Evolutionary conservation across 139 green algal species (phyloP), one percentile per base, ranked within the genome.

Genomic region (Pleodorina starrii): DNA sequence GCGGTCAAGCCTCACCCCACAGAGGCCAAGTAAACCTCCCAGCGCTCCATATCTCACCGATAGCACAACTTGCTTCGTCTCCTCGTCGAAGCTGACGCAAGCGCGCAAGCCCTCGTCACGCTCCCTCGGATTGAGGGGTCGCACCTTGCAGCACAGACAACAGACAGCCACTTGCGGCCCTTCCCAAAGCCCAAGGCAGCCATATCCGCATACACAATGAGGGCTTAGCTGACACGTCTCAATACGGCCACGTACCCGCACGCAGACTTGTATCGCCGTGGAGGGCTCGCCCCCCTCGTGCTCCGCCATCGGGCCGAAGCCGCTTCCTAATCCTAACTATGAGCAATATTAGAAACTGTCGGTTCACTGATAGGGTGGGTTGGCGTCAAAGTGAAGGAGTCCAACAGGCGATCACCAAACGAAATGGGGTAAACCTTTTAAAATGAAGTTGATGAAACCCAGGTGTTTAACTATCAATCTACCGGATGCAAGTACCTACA

Each of bases 51-150:
- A 23, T 38, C 59, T 92, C 36, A 96, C 94, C 90, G 90, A 92
- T 6, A 97, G 84, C 0, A 96, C 93, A 27, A 97, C 94, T 88
- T 97, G 94, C 38, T 82, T 90, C 0, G 90, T 95, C 0, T 90
- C 85, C 32, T 97, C 94, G 88, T 97, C 94, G 66, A 96, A 95
- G 25, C 32, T 79, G 4, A 96, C 93, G 73, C 94, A 97, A 6
- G 89, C 91, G 27, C 93, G 77, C 43, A 93, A 85, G 16, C 94
- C 94, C 36, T 94, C 92, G 19, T 91, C 83, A 1, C 83, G 85
- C 74, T 97, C 93, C 9, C 92, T 68, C 21, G 88, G 51, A 57
- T 94, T 96, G 14, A 97, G 43, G 17, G 94, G 94, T 2, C 94
- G 94, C 9, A 95, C 92, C 94, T 97, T 86, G 35, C 29, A 51